Conservation (phyloP, 2,329 filamentous ascomycete genomes). For the Penicillium sclerotigenum region DNA sequence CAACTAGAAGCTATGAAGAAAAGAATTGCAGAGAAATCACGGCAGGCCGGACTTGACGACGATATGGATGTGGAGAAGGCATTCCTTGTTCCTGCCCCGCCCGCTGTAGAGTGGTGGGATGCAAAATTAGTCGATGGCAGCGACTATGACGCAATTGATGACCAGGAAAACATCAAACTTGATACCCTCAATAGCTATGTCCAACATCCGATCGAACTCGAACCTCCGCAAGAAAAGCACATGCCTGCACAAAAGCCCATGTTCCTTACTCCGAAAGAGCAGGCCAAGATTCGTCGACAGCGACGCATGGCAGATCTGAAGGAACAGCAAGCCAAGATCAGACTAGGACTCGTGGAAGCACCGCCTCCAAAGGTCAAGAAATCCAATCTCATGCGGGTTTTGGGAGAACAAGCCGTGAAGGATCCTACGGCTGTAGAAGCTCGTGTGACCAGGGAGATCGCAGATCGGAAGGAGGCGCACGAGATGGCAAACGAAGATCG, state of each 20-base stretch:
- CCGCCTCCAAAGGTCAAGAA: slow-evolving; percentile 96
- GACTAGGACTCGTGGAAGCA: slow-evolving; percentile 82
- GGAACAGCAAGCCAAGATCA: slow-evolving; percentile 93
- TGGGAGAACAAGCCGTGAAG: slow-evolving; percentile 88
- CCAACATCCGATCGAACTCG: slow-evolving; percentile 86
- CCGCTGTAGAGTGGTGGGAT: slow-evolving; percentile 96
- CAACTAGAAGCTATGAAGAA: slow-evolving; percentile 93
- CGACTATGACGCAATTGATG: slow-evolving; percentile 69
- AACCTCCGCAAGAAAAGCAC: slow-evolving; percentile 86
- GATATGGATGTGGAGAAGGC: slow-evolving; percentile 85
- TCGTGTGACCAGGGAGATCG: slow-evolving; percentile 87
- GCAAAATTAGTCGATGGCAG: slow-evolving; percentile 76
- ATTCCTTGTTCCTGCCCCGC: slow-evolving; percentile 78
- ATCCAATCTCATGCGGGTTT: slow-evolving; percentile 93
- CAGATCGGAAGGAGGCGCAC: slow-evolving; percentile 77
- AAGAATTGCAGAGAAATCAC: slow-evolving; percentile 79
- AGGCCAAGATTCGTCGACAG: slow-evolving; percentile 84
- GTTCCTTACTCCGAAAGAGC: slow-evolving; percentile 87
- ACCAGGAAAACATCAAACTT: slow-evolving; percentile 67
- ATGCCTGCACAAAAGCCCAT: slow-evolving; percentile 78
- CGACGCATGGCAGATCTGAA: slow-evolving; percentile 89
- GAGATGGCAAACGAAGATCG: slow-evolving; percentile 75
- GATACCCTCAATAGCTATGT: slow-evolving; percentile 78
- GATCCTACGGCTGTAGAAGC: slow-evolving; percentile 97
- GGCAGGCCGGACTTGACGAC: slow-evolving; percentile 91